phyloP scores from a whole-genome alignment of 352 stramenopile species.

The Aphanomyces euteiches region DNA sequence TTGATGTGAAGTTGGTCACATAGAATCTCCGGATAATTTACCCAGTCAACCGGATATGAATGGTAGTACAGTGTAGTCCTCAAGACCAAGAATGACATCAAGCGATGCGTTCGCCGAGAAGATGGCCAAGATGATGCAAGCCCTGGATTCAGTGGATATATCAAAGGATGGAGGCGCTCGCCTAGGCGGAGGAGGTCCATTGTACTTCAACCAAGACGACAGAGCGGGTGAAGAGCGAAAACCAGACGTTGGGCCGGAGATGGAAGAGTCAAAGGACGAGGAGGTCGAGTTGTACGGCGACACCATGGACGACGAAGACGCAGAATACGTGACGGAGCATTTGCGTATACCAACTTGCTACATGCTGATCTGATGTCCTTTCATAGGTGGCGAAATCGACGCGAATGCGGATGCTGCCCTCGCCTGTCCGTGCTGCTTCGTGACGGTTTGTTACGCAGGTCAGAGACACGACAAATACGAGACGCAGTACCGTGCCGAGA shows the following conservation, averaged over 20 bases:
- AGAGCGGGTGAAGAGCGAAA: background rate
- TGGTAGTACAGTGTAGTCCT: background rate
- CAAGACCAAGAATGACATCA: background rate
- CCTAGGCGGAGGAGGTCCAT: background rate
- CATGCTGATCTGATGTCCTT: background rate
- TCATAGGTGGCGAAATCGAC: conserved; percentile 10
- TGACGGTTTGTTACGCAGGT: conserved; percentile 73
- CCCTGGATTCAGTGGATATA: conserved; percentile 3
- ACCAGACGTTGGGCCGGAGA: background rate
- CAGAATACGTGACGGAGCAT: conserved; percentile 13
- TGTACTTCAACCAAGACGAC: background rate
- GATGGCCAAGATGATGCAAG: conserved; percentile 4
- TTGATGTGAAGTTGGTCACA: background rate
- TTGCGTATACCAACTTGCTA: conserved; percentile 5
- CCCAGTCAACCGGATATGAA: background rate
- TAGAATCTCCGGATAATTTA: conserved; percentile 1
- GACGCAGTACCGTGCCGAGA: conserved; percentile 61
- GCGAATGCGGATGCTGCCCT: conserved; percentile 53
- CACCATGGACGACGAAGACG: conserved; percentile 19
- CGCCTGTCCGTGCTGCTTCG: conserved; percentile 76
- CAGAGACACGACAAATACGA: conserved; percentile 61
- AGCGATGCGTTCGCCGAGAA: background rate
- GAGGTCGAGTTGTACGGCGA: conserved; percentile 20
- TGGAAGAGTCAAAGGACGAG: background rate
- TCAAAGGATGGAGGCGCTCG: conserved; percentile 1